Evolutionary conservation across 495 filamentous ascomycete species (phyloP).

Genomic region (Penicillium simplicissimum): DNA sequence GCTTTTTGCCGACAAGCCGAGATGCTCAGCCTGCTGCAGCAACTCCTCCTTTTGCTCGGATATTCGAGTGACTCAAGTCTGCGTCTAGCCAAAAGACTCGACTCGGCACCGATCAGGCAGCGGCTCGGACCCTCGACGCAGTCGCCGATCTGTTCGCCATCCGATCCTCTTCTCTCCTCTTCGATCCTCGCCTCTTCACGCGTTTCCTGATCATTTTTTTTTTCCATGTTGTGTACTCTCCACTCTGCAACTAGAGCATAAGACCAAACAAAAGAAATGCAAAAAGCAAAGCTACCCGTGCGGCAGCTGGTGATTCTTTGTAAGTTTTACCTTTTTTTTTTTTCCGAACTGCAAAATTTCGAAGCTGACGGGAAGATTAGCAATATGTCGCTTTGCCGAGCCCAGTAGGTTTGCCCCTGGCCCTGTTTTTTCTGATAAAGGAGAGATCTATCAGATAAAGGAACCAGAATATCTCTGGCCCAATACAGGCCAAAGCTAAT

Average conservation of each 20-base stretch:
- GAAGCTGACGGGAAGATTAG: slow-evolving; percentile 25
- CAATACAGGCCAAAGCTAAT: background rate
- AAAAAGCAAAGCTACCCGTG: slow-evolving; percentile 45
- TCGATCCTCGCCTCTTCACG: background rate
- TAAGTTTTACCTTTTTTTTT: slow-evolving; percentile 53
- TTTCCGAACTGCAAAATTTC: background rate
- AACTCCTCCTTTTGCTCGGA: background rate
- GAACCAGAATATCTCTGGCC: background rate
- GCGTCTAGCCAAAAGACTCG: background rate
- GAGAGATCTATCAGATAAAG: background rate
- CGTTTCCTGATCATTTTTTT: background rate
- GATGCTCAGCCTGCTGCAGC: background rate
- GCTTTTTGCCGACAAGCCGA: background rate
- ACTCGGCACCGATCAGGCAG: slow-evolving; percentile 8
- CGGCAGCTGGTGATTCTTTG: slow-evolving; percentile 62
- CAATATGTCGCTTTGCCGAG: slow-evolving; percentile 80
- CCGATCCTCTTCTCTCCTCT: background rate
- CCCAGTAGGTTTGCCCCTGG: slow-evolving; percentile 45
- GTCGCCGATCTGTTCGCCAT: slow-evolving; percentile 2
- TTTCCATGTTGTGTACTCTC: background rate
- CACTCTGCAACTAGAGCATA: background rate
- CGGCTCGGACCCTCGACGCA: slow-evolving; percentile 4
- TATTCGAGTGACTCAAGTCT: background rate
- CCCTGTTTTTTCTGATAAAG: background rate
- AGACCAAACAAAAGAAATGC: slow-evolving; percentile 30